These are phyloP conservation scores for Jamesozyma lodderae DNA, from an alignment of 805 yeast species.

Conservation along the genomic window DNA sequence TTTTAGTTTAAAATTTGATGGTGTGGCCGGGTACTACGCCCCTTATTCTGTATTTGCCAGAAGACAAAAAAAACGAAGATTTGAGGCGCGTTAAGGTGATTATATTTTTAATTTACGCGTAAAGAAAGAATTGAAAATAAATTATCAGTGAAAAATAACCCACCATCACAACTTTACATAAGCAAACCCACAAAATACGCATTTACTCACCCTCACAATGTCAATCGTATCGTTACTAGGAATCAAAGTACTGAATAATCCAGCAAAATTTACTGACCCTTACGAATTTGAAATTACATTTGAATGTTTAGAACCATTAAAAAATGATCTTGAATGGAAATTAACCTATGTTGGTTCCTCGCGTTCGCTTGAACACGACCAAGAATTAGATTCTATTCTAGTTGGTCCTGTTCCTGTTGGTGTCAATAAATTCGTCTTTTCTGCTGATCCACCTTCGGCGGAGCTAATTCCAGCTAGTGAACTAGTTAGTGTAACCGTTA, in stretches of 20 bases:
- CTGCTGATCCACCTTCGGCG: constrained; percentile 95
- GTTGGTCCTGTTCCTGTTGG: constrained; percentile 99
- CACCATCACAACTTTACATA: no score
- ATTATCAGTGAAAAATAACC: no score
- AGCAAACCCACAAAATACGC: no score
- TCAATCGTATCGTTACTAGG: constrained; percentile 89
- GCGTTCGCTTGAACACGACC: constrained; percentile 89
- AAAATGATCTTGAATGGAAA: constrained; percentile 88
- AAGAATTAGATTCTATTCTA: constrained; percentile 88
- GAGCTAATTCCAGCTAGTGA: constrained; percentile 95
- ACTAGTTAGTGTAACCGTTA: constrained; percentile 90
- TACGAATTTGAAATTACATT: constrained; percentile 96
- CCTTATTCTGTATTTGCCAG: no score
- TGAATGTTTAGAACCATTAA: constrained; percentile 88
- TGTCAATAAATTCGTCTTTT: constrained; percentile 80
- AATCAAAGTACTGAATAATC: constrained; percentile 86
- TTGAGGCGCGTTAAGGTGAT: no score
- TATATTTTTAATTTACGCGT: no score
- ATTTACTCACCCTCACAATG: constrained; percentile 36
- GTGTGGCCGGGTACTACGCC: no score
- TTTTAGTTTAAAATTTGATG: no score
- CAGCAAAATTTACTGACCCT: constrained; percentile 87
- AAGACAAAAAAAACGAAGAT: no score
- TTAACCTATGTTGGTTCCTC: constrained; percentile 95
- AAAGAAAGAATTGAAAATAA: no score